Percentiles rank a stretch among this genome's conserved stretches.
These are phyloP conservation scores for fission yeast (Schizosaccharomyces pombe) DNA, from an alignment of 805 yeast species.

Conservation along the genomic window ASM294v3 CU329670.1:4085001-4085500, in stretches of 20 bases:
- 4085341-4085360: not conserved
- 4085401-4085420: not conserved
- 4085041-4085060: not conserved
- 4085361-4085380: not conserved
- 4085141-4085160: not conserved
- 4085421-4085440: not conserved
- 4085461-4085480: not conserved
- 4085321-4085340: not conserved
- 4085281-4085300: not conserved
- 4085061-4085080: not conserved
- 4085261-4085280: not conserved
- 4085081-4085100: not conserved
- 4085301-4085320: not conserved
- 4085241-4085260: not conserved
- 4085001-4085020: too few species aligned
- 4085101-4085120: not conserved
- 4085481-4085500: not conserved
- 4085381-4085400: not conserved
- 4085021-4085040: not conserved
- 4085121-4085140: not conserved
- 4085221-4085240: too few species aligned
- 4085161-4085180: not conserved
- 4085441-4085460: not conserved
- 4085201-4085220: too few species aligned
- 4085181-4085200: not conserved